These are phyloP conservation scores for Syncephalastrum sp. DNA, from an alignment of 371 early-diverging fungal genomes.

Conservation along the genomic window DNA sequence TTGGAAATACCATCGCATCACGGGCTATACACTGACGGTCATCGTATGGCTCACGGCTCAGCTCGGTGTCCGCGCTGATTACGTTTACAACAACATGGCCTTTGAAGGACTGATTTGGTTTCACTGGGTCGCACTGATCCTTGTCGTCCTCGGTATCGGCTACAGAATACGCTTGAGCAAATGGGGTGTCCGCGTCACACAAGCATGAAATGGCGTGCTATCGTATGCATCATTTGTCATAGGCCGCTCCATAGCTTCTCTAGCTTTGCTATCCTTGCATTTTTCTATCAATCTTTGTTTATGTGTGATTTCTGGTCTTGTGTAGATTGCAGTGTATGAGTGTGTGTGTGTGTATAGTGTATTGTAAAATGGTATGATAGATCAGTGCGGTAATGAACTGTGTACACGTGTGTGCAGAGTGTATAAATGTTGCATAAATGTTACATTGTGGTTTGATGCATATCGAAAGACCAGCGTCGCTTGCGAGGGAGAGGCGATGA, in stretches of 20 bases:
- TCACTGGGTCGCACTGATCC: constrained; percentile 30
- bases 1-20: constrained; percentile 38
- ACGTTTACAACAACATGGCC: constrained; percentile 32
- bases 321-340: neutral
- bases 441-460: constrained; percentile 3
- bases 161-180: constrained; percentile 27
- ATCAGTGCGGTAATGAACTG: no score
- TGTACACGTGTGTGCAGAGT: neutral
- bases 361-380: neutral
- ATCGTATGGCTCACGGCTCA: constrained; percentile 32
- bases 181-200: constrained; percentile 19
- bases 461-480: constrained; percentile 4
- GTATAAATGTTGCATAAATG: constrained; percentile 1
- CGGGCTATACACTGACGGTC: constrained; percentile 31
- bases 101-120: constrained; percentile 28
- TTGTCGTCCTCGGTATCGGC: constrained; percentile 27
- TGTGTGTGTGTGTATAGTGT: constrained; percentile 1
- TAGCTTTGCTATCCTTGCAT: no score
- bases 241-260: neutral
- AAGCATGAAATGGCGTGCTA: neutral
- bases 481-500: neutral
- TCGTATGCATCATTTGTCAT: neutral
- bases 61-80: constrained; percentile 45
- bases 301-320: neutral
- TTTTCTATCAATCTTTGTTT: neutral